phyloP scores from a whole-genome alignment of 78 protist species.

The Polysphondylium violaceum region DNA sequence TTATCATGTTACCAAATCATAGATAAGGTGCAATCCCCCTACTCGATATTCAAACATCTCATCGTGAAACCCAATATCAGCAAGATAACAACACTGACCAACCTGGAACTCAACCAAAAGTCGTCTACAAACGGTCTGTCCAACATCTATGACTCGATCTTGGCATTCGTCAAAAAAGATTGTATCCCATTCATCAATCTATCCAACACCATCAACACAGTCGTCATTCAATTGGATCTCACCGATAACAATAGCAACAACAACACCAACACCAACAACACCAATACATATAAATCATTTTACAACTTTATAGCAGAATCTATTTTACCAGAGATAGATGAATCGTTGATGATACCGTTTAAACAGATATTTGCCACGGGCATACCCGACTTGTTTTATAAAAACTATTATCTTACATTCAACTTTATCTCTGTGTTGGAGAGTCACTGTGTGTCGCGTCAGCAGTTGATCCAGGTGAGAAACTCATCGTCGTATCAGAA shows the following conservation, averaged over 20 bases:
- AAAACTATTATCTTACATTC: conserved; percentile 6
- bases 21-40: conserved; percentile 24
- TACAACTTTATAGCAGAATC: conserved; percentile 44
- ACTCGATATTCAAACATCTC: conserved; percentile 21
- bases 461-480: conserved; percentile 14
- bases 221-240: conserved; percentile 2
- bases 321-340: conserved; percentile 68
- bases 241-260: background rate
- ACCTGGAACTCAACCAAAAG: conserved; percentile 17
- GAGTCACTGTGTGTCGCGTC: background rate
- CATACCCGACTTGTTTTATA: conserved; percentile 57
- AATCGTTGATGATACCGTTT: background rate
- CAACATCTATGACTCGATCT: conserved; percentile 13
- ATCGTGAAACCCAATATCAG: conserved; percentile 45
- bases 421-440: conserved; percentile 33
- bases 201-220: conserved; percentile 1
- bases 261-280: background rate
- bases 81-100: conserved; percentile 1
- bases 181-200: conserved; percentile 5
- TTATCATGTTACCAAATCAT: conserved; percentile 38
- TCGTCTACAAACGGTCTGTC: conserved; percentile 46
- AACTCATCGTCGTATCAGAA: background rate
- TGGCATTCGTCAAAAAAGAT: conserved; percentile 1
- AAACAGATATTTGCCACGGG: conserved; percentile 67
- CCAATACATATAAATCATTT: background rate